phyloP scores from a whole-genome alignment of 2,329 filamentous ascomycete species.

The Tolypocladium amazonense region DNA sequence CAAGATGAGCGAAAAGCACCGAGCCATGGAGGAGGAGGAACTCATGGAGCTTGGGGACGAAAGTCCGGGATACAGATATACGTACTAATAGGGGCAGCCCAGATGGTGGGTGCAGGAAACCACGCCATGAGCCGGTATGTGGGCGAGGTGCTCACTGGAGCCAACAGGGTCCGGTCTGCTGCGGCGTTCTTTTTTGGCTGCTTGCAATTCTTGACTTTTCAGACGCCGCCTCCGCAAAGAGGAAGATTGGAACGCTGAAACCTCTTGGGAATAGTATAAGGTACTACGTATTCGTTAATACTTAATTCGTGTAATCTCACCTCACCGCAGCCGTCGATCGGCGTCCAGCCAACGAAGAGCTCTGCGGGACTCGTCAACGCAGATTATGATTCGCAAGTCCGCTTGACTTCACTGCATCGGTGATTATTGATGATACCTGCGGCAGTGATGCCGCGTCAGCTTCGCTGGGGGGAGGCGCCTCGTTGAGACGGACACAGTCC shows the following conservation, averaged over 20 bases:
- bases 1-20: conserved; percentile 25
- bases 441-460: background rate
- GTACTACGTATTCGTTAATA: background rate
- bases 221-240: background rate
- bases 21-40: conserved; percentile 33
- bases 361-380: background rate
- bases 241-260: background rate
- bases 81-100: conserved; percentile 15
- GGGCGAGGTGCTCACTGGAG: background rate
- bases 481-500: background rate
- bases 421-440: too few species aligned
- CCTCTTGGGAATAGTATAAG: background rate
- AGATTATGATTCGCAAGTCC: background rate
- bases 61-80: conserved; percentile 38
- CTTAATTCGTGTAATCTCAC: background rate
- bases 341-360: background rate
- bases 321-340: background rate
- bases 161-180: background rate
- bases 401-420: background rate
- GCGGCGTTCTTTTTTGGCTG: background rate
- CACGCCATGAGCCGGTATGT: background rate
- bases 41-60: conserved; percentile 41
- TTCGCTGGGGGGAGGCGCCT: background rate
- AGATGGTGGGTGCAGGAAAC: background rate
- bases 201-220: background rate